phyloP scores from a whole-genome alignment of 176 grass and related monocot species.

The Musa itinerans region DNA sequence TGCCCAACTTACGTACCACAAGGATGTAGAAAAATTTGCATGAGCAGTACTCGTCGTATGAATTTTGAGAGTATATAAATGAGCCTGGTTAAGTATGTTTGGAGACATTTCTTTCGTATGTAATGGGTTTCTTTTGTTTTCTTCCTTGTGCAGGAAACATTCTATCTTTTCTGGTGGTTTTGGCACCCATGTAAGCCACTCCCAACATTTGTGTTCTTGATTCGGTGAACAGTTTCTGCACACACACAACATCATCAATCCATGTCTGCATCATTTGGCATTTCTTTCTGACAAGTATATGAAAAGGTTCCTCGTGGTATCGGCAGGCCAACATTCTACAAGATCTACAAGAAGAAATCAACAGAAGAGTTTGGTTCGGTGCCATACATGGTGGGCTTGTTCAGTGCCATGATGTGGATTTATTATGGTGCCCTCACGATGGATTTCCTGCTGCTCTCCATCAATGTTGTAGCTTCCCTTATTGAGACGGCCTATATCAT shows the following conservation, averaged over 20 bases:
- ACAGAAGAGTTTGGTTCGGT: constrained; percentile 66
- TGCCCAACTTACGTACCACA: too few relatives aligned
- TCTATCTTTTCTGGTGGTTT: constrained; percentile 54
- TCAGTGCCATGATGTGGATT: constrained; percentile 88
- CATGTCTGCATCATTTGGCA: too few relatives aligned
- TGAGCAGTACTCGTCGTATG: too few relatives aligned
- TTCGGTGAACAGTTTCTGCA: too few relatives aligned
- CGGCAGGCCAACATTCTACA: constrained; percentile 64
- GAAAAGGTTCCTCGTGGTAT: background rate
- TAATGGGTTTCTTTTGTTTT: too few relatives aligned
- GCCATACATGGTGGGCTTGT: constrained; percentile 65
- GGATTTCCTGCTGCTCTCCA: constrained; percentile 67
- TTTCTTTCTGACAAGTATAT: too few relatives aligned
- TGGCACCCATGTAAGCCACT: constrained; percentile 59
- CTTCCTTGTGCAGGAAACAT: constrained; percentile 49
- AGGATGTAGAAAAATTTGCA: too few relatives aligned
- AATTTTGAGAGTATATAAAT: too few relatives aligned
- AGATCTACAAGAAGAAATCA: constrained; percentile 79
- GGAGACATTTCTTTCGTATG: too few relatives aligned
- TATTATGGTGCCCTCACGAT: constrained; percentile 57
- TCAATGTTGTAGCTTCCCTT: constrained; percentile 43
- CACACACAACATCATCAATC: too few relatives aligned
- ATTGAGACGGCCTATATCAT: constrained; percentile 51
- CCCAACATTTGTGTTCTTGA: background rate
- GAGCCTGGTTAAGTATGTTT: too few relatives aligned